These are phyloP conservation scores for Fraxinus americana DNA, from an alignment of 257 asterid species.

Conservation along the genomic window DNA sequence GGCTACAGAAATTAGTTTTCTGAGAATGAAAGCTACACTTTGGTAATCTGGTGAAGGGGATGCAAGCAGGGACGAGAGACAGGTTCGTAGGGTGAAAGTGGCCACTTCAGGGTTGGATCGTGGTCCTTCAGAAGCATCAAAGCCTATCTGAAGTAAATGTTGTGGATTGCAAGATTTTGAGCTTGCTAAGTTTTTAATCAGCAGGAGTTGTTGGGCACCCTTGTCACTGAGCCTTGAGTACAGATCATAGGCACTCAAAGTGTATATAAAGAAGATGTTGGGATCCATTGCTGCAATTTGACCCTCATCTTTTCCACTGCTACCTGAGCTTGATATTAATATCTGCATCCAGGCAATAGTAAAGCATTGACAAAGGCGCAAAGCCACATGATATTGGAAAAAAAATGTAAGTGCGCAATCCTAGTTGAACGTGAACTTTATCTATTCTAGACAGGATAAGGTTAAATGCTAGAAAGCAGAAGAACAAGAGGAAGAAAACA, in stretches of 20 bases:
- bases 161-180: conserved; percentile 65
- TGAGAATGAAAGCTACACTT: conserved; percentile 58
- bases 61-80: conserved; percentile 68
- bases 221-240: conserved; percentile 70
- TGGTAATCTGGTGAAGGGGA: conserved; percentile 81
- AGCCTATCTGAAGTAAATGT: conserved; percentile 78
- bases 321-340: conserved; percentile 44
- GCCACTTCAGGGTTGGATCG: conserved; percentile 79
- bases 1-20: conserved; percentile 65
- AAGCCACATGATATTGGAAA: conserved; percentile 3
- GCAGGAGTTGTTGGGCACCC: conserved; percentile 63
- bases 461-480: neutral
- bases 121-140: conserved; percentile 80
- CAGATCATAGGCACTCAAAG: conserved; percentile 81
- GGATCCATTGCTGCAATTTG: conserved; percentile 47
- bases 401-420: neutral
- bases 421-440: neutral
- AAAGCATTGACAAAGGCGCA: conserved; percentile 17
- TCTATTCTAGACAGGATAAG: neutral
- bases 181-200: conserved; percentile 60
- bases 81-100: conserved; percentile 59
- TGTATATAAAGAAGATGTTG: conserved; percentile 63
- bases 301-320: conserved; percentile 37
- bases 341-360: conserved; percentile 52
- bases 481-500: neutral